Evolutionary conservation across 495 filamentous ascomycete species (phyloP), one percentile per base, ranked within the genome.

Genomic region (Trichoderma orchidacearum): DNA sequence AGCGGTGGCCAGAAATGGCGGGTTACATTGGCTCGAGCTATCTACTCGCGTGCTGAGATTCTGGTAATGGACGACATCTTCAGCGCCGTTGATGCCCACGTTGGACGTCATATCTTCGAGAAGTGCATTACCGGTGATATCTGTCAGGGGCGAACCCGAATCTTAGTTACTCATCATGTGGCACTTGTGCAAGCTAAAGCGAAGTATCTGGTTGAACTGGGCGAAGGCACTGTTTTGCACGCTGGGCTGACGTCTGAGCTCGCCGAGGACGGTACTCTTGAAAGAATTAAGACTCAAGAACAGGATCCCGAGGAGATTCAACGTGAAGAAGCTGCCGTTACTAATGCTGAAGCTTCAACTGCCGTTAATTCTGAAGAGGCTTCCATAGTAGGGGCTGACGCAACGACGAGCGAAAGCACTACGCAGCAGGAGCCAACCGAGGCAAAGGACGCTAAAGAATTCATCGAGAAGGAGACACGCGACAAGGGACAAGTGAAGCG

Each of bases 41-140:
- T 91, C 29, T 93, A 94, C 64, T 90, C 85, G 2, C 73, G 89
- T 1, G 89, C 89, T 5, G 85, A 85, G 0, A 85, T 90, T 56
- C 75, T 94, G 0, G 72, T 94, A 23, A 70, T 94, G 52, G 89
- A 94, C 62, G 89, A 94, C 62, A 91, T 94, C 35, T 94, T 94
- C 67, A 88, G 84, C 58, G 81, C 81, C 30, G 80, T 84, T 11
- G 80, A 81, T 61, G 78, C 86, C 12, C 87, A 92, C 64, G 87
- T 89, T 51, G 89, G 89, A 13, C 78, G 80, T 21, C 84, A 88
- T 62, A 80, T 92, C 51, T 89, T 85, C 57, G 84, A 92, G 56
- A 72, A 87, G 28, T 85, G 85, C 53, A 68, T 94, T 7, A 84
- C 77, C 17, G 89, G 89, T 0, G 76, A 82, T 30, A 67, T 93